Evolutionary conservation across 75 land plant species (phyloP).

Genomic region (Adiantum capillusveneris): DNA sequence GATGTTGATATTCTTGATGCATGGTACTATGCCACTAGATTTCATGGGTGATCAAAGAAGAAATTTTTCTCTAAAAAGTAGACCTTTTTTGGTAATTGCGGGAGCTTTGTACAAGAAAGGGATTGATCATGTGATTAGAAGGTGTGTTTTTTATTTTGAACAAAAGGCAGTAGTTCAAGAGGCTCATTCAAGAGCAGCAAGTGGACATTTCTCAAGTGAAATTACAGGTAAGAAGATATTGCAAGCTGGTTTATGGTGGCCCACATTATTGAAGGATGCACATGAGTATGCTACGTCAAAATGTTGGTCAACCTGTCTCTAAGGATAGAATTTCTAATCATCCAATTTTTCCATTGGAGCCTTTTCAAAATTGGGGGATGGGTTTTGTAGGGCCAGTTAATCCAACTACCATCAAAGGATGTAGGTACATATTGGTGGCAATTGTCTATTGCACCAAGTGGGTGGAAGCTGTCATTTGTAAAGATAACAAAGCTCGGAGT

Average conservation of each 20-base stretch:
- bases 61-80: too few relatives aligned
- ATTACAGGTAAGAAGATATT: conserved; percentile 3
- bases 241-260: conserved; percentile 9
- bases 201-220: conserved; percentile 2
- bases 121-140: conserved; percentile 1
- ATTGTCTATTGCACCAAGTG: conserved; percentile 14
- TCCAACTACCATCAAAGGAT: neutral
- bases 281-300: conserved; percentile 4
- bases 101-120: neutral
- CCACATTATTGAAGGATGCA: neutral
- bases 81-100: neutral
- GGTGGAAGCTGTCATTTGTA: conserved; percentile 9
- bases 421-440: conserved; percentile 5
- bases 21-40: too few relatives aligned
- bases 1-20: too few relatives aligned
- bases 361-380: conserved; percentile 7
- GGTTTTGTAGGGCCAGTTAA: conserved; percentile 8
- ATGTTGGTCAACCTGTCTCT: neutral
- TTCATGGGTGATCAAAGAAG: too few relatives aligned
- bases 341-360: conserved; percentile 3
- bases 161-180: neutral
- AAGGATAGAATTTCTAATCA: neutral
- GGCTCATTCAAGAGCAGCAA: neutral
- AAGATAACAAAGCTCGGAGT: neutral
- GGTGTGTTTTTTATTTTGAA: neutral